These are phyloP conservation scores for Chalciporus sp. DNA, from an alignment of 1,284 basidiomycete species.

Conservation along the genomic window DNA sequence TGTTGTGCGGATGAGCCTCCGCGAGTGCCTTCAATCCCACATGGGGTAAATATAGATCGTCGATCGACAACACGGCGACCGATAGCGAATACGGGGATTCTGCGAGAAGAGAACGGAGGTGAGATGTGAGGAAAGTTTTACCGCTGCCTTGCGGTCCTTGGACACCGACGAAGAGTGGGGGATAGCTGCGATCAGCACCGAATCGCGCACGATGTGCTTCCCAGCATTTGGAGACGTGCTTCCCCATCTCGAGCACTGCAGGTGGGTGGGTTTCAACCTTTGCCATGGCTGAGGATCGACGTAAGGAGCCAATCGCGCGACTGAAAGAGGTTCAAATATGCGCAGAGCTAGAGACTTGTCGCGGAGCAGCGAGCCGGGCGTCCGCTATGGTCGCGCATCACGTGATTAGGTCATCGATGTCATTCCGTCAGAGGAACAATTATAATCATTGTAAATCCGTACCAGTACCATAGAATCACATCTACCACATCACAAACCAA, in stretches of 20 bases:
- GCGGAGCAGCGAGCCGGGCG: neutral
- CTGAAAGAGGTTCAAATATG: neutral
- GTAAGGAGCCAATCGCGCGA: too few species aligned
- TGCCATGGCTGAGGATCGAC: conserved; percentile 14
- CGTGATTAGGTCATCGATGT: conserved; percentile 14
- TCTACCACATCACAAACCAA: conserved; percentile 20
- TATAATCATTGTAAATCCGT: conserved; percentile 33
- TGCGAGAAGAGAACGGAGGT: conserved; percentile 53
- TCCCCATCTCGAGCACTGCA: conserved; percentile 42
- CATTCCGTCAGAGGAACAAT: conserved; percentile 17
- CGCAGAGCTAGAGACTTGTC: neutral
- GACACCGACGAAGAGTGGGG: conserved; percentile 73
- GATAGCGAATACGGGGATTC: conserved; percentile 53
- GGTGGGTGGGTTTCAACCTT: conserved; percentile 12
- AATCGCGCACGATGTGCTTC: conserved; percentile 29
- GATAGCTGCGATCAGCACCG: conserved; percentile 9
- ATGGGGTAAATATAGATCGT: conserved; percentile 85
- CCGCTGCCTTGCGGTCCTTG: conserved; percentile 90
- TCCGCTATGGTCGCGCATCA: conserved; percentile 8
- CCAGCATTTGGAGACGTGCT: conserved; percentile 47
- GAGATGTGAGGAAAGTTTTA: conserved; percentile 72
- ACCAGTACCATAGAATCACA: conserved; percentile 24
- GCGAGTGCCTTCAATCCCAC: conserved; percentile 57
- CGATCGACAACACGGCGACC: conserved; percentile 75
- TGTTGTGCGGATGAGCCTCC: conserved; percentile 55